Conservation (phyloP, 208 protist genomes). For the Wallacemonas sp. region DNA sequence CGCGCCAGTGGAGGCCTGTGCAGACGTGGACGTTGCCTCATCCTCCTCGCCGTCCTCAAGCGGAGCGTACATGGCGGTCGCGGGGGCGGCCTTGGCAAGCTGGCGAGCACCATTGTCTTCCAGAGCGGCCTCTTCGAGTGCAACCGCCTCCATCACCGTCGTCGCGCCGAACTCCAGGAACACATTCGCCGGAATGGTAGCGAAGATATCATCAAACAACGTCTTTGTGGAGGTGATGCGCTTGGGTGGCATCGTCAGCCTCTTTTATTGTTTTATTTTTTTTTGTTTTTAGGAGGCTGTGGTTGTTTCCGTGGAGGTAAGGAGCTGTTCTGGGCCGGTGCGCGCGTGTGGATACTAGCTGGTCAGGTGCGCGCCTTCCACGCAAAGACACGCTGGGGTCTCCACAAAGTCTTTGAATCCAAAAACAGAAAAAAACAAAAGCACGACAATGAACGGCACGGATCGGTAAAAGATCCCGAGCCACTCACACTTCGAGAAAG, state of each 20-base stretch:
- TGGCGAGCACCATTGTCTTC: neutral
- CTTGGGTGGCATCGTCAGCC: constrained; percentile 33
- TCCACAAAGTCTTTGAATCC: too few species aligned
- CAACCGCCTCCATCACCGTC: constrained; percentile 47
- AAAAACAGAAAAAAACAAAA: too few species aligned
- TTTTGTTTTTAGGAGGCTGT: too few species aligned
- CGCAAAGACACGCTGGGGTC: too few species aligned
- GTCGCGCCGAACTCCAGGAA: constrained; percentile 55
- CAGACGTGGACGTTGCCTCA: neutral
- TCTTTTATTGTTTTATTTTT: too few species aligned
- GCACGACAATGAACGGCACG: too few species aligned
- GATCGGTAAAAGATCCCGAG: too few species aligned
- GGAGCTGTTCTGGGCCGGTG: too few species aligned
- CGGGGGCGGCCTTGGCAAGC: neutral
- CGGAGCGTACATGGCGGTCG: constrained; percentile 4
- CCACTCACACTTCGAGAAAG: too few species aligned
- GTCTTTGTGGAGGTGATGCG: constrained; percentile 46
- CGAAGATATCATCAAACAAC: constrained; percentile 75
- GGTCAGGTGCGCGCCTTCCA: too few species aligned
- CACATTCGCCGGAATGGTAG: constrained; percentile 52
- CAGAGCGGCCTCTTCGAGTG: constrained; percentile 26
- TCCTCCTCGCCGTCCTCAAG: constrained; percentile 18
- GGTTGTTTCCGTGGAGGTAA: too few species aligned
- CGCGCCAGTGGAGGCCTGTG: constrained; percentile 11
- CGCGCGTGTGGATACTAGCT: too few species aligned